Conservation (phyloP, 192 early-diverging fungal species). For the Linnemannia exigua region DNA sequence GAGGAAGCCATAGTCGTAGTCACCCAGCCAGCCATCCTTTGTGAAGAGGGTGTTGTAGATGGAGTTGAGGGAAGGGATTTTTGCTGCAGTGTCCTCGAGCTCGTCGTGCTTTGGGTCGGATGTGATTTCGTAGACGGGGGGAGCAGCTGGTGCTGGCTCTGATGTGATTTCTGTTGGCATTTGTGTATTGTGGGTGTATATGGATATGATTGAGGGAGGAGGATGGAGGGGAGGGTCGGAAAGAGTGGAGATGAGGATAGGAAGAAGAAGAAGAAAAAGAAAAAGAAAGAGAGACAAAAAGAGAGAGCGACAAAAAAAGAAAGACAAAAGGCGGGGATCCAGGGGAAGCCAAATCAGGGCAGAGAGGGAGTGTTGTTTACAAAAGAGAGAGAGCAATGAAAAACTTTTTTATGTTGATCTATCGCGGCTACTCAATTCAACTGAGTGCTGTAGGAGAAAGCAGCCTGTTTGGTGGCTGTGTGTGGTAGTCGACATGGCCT, state of each 20-base stretch:
- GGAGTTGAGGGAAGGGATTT: constrained; percentile 22
- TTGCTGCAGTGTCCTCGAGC: constrained; percentile 35
- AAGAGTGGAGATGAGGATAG: neutral
- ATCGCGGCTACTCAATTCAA: neutral
- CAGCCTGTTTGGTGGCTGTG: neutral
- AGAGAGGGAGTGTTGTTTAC: neutral
- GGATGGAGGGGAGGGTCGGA: neutral
- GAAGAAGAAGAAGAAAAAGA: neutral
- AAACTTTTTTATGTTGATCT: neutral
- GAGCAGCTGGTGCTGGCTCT: constrained; percentile 19
- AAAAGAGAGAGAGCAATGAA: too few relatives aligned
- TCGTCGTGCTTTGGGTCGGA: constrained; percentile 27
- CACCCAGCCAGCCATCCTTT: constrained; percentile 62
- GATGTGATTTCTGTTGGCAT: constrained; percentile 42
- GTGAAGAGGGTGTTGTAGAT: constrained; percentile 48
- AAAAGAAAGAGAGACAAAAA: neutral
- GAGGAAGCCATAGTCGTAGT: constrained; percentile 58
- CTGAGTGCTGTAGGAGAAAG: neutral
- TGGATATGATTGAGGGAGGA: neutral
- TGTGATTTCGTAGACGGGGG: constrained; percentile 36
- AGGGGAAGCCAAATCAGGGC: neutral
- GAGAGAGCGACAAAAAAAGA: neutral
- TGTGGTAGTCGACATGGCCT: neutral
- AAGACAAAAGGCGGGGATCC: neutral
- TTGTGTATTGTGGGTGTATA: neutral